Evolutionary conservation across 148 eudicot genomes (phyloP).

Genomic region (Pharnaceum exiguum): DNA sequence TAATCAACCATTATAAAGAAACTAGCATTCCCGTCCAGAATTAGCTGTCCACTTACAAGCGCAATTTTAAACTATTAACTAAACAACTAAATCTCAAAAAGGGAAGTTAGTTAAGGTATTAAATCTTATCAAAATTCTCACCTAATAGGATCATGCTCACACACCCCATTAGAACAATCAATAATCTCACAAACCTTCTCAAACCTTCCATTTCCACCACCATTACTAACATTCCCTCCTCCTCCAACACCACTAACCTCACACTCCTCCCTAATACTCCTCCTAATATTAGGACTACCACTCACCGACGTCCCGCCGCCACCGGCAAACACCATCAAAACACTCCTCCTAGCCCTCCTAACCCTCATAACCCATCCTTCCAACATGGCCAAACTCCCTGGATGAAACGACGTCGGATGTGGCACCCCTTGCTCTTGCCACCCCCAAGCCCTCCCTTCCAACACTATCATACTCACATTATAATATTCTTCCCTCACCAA

Average conservation of each 20-base stretch:
- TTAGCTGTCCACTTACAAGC: too few relatives aligned
- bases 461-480: slow-evolving; percentile 54
- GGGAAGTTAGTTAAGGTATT: too few relatives aligned
- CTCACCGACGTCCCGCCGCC: slow-evolving; percentile 72
- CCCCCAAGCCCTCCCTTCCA: slow-evolving; percentile 62
- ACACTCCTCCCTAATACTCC: slow-evolving; percentile 80
- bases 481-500: slow-evolving; percentile 61
- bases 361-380: slow-evolving; percentile 64
- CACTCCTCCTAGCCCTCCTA: slow-evolving; percentile 34
- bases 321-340: slow-evolving; percentile 56
- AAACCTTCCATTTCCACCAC: slow-evolving; percentile 20
- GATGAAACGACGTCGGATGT: slow-evolving; percentile 89
- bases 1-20: too few relatives aligned
- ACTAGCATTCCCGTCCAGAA: too few relatives aligned
- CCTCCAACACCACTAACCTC: not conserved
- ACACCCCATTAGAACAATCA: slow-evolving; percentile 77
- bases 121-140: too few relatives aligned
- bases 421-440: slow-evolving; percentile 79
- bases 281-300: slow-evolving; percentile 48
- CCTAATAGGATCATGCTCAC: slow-evolving; percentile 85
- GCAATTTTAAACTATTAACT: too few relatives aligned
- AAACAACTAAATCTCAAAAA: too few relatives aligned
- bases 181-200: slow-evolving; percentile 63
- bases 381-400: slow-evolving; percentile 47
- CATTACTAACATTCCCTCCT: not conserved